These are phyloP conservation scores for Sphagnum magellanicum DNA, from an alignment of 228 moss, liverwort and hornwort genomes.

Conservation along the genomic window DNA sequence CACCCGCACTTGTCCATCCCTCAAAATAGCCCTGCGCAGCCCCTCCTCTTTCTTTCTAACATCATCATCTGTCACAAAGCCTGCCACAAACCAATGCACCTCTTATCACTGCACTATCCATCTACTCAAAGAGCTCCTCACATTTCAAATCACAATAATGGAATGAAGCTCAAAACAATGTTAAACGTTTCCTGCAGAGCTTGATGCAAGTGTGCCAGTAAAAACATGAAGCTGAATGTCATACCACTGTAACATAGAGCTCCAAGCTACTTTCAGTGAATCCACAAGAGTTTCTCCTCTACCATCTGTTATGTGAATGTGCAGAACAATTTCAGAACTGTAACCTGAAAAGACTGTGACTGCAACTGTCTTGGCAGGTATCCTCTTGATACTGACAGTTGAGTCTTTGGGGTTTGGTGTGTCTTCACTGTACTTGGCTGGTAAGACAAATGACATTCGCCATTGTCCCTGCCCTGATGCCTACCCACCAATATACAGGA, in stretches of 20 bases:
- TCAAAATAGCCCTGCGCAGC: constrained; percentile 49
- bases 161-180: too few species aligned
- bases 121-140: too few species aligned
- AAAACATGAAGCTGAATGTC: too few species aligned
- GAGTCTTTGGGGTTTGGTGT: constrained; percentile 71
- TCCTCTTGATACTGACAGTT: constrained; percentile 53
- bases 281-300: neutral
- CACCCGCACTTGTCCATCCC: constrained; percentile 47
- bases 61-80: constrained; percentile 64
- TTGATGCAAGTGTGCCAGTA: too few species aligned
- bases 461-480: constrained; percentile 43
- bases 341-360: constrained; percentile 71
- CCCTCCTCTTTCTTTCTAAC: constrained; percentile 54
- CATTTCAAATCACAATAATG: too few species aligned
- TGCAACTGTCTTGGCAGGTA: constrained; percentile 71
- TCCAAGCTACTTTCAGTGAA: neutral
- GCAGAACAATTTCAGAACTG: neutral
- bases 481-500: constrained; percentile 14
- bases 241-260: too few species aligned
- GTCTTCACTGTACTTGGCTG: constrained; percentile 74
- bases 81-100: constrained; percentile 4
- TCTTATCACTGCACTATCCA: too few species aligned
- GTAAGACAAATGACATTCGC: constrained; percentile 87
- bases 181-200: too few species aligned
- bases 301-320: neutral